Conservation (phyloP, 2,329 filamentous ascomycete genomes). For the Parasarocladium wereldwijsianum region DNA sequence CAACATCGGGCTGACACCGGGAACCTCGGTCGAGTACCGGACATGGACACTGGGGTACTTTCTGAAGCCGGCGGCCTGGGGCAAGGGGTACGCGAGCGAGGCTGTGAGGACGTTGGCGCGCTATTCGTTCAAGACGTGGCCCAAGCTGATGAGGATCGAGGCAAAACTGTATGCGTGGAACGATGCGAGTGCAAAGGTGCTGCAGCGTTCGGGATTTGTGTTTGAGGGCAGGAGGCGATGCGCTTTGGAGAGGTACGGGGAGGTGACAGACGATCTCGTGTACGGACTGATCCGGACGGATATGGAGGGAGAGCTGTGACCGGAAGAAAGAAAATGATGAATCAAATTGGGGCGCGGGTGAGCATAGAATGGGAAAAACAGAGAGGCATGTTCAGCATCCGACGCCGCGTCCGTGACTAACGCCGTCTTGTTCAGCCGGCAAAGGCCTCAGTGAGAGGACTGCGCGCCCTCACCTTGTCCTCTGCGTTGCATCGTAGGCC, state of each 20-base stretch:
- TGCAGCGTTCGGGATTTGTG: slow-evolving; percentile 26
- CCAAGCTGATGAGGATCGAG: slow-evolving; percentile 26
- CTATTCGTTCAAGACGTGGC: slow-evolving; percentile 29
- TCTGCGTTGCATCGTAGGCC: no score
- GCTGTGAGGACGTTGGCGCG: slow-evolving; percentile 20
- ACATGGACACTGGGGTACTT: slow-evolving; percentile 36
- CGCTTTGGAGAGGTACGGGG: slow-evolving; percentile 26
- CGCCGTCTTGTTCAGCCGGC: no score
- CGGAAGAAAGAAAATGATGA: no score
- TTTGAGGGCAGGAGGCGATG: slow-evolving; percentile 27
- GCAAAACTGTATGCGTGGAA: slow-evolving; percentile 23
- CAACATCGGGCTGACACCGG: slow-evolving; percentile 22
- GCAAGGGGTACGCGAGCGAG: slow-evolving; percentile 28
- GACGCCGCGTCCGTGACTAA: no score
- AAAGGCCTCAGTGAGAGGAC: no score
- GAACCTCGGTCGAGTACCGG: slow-evolving; percentile 23
- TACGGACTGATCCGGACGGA: slow-evolving; percentile 25
- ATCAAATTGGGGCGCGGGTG: no score
- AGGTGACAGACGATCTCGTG: slow-evolving; percentile 20
- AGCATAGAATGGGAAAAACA: no score
- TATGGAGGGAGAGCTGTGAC: slow-evolving; percentile 5
- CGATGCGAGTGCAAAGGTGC: slow-evolving; percentile 23
- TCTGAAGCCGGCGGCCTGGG: slow-evolving; percentile 26
- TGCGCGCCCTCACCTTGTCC: no score
- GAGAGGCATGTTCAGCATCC: no score